phyloP scores from a whole-genome alignment of 176 grass and related monocot genomes.

The Chloris gayana region DNA sequence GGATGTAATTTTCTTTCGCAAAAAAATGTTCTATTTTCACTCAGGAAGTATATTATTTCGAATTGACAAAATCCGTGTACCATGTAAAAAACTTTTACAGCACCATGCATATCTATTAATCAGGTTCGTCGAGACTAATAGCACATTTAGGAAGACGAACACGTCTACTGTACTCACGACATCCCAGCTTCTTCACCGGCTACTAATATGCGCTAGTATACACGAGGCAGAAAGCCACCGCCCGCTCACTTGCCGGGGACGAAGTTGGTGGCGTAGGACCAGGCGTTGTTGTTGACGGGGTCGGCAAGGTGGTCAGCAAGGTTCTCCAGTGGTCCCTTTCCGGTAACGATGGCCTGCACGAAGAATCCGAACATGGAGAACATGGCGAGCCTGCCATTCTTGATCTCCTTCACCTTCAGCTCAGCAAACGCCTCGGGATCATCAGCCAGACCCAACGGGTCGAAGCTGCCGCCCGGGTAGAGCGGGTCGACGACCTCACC shows the following conservation, averaged over 20 bases:
- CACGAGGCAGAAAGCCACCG: neutral
- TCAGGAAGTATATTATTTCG: too few species aligned
- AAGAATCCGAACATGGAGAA: conserved; percentile 90
- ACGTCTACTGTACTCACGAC: conserved; percentile 10
- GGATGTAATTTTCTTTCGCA: too few species aligned
- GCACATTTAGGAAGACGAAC: conserved; percentile 18
- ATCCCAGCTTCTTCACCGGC: neutral
- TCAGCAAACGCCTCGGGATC: conserved; percentile 71
- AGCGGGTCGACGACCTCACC: conserved; percentile 67
- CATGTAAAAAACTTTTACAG: too few species aligned
- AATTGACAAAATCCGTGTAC: too few species aligned
- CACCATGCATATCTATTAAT: too few species aligned
- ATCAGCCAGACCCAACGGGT: conserved; percentile 62
- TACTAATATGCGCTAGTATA: neutral
- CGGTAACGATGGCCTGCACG: conserved; percentile 85
- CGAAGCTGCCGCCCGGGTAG: conserved; percentile 65
- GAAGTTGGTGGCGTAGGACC: conserved; percentile 97
- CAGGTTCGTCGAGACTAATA: too few species aligned
- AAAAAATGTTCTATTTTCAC: too few species aligned
- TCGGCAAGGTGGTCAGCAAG: conserved; percentile 90
- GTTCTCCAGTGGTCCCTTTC: conserved; percentile 90
- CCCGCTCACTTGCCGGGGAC: conserved; percentile 69
- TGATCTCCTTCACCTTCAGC: conserved; percentile 83
- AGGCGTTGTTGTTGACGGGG: conserved; percentile 96
- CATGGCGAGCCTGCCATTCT: conserved; percentile 77